These are phyloP conservation scores for Lipomyces anomalus DNA, from an alignment of 805 yeast genomes.

Conservation along the genomic window DNA sequence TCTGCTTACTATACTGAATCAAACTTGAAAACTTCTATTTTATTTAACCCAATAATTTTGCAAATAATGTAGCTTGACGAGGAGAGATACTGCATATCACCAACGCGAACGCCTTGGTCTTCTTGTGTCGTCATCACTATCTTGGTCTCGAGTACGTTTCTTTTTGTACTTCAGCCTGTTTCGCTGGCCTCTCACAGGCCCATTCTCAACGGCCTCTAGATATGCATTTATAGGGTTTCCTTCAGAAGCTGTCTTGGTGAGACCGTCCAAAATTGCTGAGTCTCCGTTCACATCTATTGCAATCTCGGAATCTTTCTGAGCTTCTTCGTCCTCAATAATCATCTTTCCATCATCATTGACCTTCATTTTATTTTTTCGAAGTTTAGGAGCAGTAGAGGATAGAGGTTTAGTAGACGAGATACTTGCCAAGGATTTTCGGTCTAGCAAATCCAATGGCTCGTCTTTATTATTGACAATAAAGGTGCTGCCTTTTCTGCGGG, in stretches of 20 bases:
- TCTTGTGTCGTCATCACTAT: constrained; percentile 35
- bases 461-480: constrained; percentile 65
- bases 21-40: too few species aligned
- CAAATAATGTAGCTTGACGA: too few species aligned
- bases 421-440: constrained; percentile 75
- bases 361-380: constrained; percentile 31
- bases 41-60: too few species aligned
- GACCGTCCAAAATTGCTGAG: constrained; percentile 40
- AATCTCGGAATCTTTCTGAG: constrained; percentile 24
- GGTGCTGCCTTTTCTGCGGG: constrained; percentile 39
- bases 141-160: constrained; percentile 46
- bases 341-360: constrained; percentile 61
- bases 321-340: constrained; percentile 47
- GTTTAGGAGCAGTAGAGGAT: constrained; percentile 39
- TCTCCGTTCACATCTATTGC: constrained; percentile 35
- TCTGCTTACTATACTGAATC: too few species aligned
- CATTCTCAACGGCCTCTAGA: constrained; percentile 86
- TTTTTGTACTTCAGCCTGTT: constrained; percentile 84
- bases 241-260: constrained; percentile 35
- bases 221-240: constrained; percentile 78
- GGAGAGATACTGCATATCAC: background rate
- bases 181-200: constrained; percentile 89
- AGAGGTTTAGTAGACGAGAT: constrained; percentile 84
- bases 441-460: constrained; percentile 81
- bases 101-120: background rate